phyloP scores from a whole-genome alignment of 108 stramenopile species.

The Schizochytrium sp. region DNA sequence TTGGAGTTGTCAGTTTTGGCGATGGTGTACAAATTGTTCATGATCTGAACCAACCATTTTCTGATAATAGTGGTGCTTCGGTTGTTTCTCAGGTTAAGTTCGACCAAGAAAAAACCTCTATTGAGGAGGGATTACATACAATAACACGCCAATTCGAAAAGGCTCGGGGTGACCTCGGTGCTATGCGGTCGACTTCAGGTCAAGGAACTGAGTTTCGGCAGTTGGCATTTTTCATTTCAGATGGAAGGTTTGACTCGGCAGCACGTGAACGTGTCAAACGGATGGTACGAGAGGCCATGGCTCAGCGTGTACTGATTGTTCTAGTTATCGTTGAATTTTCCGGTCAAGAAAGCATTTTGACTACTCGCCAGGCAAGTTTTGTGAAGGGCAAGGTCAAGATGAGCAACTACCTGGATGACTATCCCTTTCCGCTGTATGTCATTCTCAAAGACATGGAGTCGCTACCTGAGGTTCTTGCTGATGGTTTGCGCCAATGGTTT shows the following conservation, averaged over 20 bases:
- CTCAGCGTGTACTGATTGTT: conserved; percentile 89
- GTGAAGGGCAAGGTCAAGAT: conserved; percentile 89
- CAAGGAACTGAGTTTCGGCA: conserved; percentile 53
- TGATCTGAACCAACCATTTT: conserved; percentile 87
- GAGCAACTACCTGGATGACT: conserved; percentile 94
- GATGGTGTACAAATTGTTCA: conserved; percentile 90
- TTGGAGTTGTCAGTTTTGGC: conserved; percentile 93
- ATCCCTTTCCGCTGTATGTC: conserved; percentile 97
- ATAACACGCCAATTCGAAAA: conserved; percentile 81
- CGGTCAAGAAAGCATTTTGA: conserved; percentile 88
- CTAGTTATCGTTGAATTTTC: conserved; percentile 92
- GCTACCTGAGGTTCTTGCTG: conserved; percentile 94
- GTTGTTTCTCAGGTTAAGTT: conserved; percentile 87
- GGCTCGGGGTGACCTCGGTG: conserved; percentile 50
- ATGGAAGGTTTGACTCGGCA: conserved; percentile 94
- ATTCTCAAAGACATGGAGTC: conserved; percentile 86
- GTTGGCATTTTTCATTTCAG: conserved; percentile 63
- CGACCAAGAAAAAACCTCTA: conserved; percentile 87
- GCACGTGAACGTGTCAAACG: conserved; percentile 84
- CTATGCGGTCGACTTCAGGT: neutral
- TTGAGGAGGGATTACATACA: conserved; percentile 87
- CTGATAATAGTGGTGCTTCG: conserved; percentile 86
- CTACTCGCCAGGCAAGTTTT: conserved; percentile 93
- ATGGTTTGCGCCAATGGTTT: conserved; percentile 96
- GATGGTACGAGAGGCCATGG: conserved; percentile 88